These are phyloP conservation scores for Lepidium campestre DNA, from an alignment of 441 rosid genomes.

Conservation along the genomic window DNA sequence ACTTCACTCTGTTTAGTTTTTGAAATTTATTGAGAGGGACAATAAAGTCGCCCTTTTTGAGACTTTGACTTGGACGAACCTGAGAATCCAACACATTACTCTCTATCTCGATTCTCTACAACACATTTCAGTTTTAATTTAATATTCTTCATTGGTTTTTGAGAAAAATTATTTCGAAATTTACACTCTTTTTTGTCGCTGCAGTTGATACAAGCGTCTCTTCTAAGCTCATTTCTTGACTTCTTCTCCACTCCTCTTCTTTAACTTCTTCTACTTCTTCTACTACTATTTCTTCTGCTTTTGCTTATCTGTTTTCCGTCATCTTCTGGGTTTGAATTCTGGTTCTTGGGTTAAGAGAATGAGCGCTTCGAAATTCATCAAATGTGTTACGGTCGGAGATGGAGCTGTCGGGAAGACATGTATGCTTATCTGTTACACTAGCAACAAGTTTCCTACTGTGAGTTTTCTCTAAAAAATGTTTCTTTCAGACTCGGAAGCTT, in stretches of 20 bases:
- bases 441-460: constrained; percentile 97
- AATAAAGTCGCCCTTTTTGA: constrained; percentile 30
- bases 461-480: constrained; percentile 13
- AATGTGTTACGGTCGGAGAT: constrained; percentile 97
- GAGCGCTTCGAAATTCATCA: constrained; percentile 94
- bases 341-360: constrained; percentile 30
- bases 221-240: background rate
- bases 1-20: constrained; percentile 14
- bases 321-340: constrained; percentile 8
- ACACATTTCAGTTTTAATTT: background rate
- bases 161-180: constrained; percentile 14
- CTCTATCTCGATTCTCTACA: constrained; percentile 11
- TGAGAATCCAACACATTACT: constrained; percentile 33
- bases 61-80: constrained; percentile 27
- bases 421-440: constrained; percentile 96
- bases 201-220: constrained; percentile 9
- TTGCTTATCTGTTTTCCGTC: background rate
- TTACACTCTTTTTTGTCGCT: constrained; percentile 11
- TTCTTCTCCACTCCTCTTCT: constrained; percentile 15
- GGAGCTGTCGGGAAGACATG: constrained; percentile 99
- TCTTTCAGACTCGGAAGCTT: background rate
- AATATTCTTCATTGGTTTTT: background rate
- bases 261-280: too few relatives aligned
- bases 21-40: constrained; percentile 49
- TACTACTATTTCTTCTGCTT: too few relatives aligned